Base-by-base conservation (phyloP, 768 basidiomycete species). In the Mycena alexandri region DNA sequence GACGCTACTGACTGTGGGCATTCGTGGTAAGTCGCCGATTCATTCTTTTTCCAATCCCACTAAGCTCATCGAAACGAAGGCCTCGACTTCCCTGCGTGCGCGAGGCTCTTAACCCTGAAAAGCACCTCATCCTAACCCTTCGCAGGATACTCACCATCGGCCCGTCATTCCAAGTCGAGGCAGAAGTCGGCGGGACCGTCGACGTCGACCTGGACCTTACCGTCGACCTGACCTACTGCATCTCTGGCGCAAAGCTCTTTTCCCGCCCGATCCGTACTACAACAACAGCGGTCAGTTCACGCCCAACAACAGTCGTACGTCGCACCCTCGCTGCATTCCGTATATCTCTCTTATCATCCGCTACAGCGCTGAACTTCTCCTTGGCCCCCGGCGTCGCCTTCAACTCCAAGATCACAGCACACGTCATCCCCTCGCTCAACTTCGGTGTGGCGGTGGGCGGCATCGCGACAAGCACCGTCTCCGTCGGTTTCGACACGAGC, bases 151-250 rank as follows among this genome's bases (percentile, higher is more conserved):
- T 85, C 19, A 76, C 71, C 5, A 44, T 84, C 53, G 84, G 82
- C 9, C 82, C 84, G 7, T 71, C 75, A 1, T 83, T 83, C 76
- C 71, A 78, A 50, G 71, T 83, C 60, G 66, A 75, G n/a, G 82
- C 68, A 0, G 60, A 75, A 62, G 72, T 72, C 3, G 65, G 29
- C 2, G 77, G 76, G 0, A 68, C 41, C 14, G 63, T 84, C 22
- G 81, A 79, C 34, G 65, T 83, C 43, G 71, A 77, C 24, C 65
- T 80, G 41, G 75, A 80, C 67, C 51, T 80, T 61, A 73, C 55
- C 5, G 77, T 82, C 38, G 78, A 75, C 44, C 59, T 83, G 9
- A 72, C 75, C 0, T 83, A 81, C 72, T 71, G 60, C 48, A 72
- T 82, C 57, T 61, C 53, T 47, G 71, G 75, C 43, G 76, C 79